Evolutionary conservation across 1,284 basidiomycete genomes (phyloP).

Genomic region (Phellopilus nigrolimitatus): DNA sequence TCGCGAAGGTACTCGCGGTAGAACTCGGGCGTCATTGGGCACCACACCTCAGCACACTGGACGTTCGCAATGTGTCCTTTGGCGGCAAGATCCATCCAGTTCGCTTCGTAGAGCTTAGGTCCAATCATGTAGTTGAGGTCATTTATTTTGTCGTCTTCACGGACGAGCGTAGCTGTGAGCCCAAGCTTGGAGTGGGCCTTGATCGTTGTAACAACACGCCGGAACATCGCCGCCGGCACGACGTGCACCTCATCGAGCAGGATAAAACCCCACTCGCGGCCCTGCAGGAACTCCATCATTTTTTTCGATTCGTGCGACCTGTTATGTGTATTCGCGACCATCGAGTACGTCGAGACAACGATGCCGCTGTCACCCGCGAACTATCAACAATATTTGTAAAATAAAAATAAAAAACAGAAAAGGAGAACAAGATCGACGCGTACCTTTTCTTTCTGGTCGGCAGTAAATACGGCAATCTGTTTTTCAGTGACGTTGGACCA

Average conservation of each 20-base stretch:
- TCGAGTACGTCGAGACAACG: slow-evolving; percentile 96
- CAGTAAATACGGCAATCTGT: slow-evolving; percentile 94
- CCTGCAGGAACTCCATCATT: slow-evolving; percentile 98
- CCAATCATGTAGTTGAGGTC: slow-evolving; percentile 99
- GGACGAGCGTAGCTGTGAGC: slow-evolving; percentile 92
- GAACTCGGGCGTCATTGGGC: slow-evolving; percentile 99
- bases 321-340: slow-evolving; percentile 96
- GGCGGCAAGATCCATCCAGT: slow-evolving; percentile 99
- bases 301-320: slow-evolving; percentile 95
- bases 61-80: slow-evolving; percentile 99
- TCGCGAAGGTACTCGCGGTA: slow-evolving; percentile 97
- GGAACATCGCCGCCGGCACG: slow-evolving; percentile 95
- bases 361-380: slow-evolving; percentile 94
- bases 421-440: slow-evolving; percentile 23
- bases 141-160: slow-evolving; percentile 98
- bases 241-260: slow-evolving; percentile 96
- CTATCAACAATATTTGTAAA: slow-evolving; percentile 35
- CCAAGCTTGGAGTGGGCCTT: slow-evolving; percentile 97
- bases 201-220: slow-evolving; percentile 92
- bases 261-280: slow-evolving; percentile 92
- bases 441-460: slow-evolving; percentile 94
- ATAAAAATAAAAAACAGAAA: slow-evolving; percentile 17
- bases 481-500: slow-evolving; percentile 96
- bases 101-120: slow-evolving; percentile 98
- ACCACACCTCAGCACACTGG: slow-evolving; percentile 99